Evolutionary conservation across 257 asterid genomes (phyloP).

Genomic region (Mentha longifolia): DNA sequence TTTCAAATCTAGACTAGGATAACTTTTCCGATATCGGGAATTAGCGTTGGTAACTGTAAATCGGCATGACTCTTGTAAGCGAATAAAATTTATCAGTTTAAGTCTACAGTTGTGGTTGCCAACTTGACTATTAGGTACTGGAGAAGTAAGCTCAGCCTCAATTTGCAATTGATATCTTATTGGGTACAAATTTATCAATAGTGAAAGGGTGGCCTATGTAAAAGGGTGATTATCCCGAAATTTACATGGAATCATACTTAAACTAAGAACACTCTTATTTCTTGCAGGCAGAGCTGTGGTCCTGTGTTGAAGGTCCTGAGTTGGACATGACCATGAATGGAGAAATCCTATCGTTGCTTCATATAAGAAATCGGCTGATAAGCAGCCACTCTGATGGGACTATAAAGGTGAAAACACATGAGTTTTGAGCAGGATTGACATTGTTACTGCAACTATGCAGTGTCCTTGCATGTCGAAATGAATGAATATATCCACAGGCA

Average conservation of each 20-base stretch:
- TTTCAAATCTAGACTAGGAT: no score
- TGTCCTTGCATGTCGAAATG: not conserved
- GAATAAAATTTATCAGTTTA: no score
- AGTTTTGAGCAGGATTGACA: not conserved
- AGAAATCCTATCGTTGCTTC: constrained; percentile 70
- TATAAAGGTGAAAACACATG: constrained; percentile 54
- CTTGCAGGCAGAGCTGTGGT: constrained; percentile 80
- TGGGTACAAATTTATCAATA: no score
- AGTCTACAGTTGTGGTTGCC: no score
- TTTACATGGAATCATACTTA: not conserved
- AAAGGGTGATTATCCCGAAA: no score
- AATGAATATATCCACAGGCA: not conserved
- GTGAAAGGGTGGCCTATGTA: no score
- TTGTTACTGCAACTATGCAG: not conserved
- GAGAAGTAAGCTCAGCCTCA: no score
- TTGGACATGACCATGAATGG: constrained; percentile 66
- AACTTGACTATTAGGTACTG: no score
- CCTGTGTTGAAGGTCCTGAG: constrained; percentile 72
- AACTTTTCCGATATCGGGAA: no score
- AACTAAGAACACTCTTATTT: constrained; percentile 3
- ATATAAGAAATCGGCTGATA: constrained; percentile 54
- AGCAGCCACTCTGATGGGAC: constrained; percentile 88
- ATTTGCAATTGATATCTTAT: no score
- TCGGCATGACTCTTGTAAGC: no score
- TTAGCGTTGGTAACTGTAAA: no score